Conservation (phyloP, 2,329 filamentous ascomycete species). For the Pseudogymnoascus sp. region DNA sequence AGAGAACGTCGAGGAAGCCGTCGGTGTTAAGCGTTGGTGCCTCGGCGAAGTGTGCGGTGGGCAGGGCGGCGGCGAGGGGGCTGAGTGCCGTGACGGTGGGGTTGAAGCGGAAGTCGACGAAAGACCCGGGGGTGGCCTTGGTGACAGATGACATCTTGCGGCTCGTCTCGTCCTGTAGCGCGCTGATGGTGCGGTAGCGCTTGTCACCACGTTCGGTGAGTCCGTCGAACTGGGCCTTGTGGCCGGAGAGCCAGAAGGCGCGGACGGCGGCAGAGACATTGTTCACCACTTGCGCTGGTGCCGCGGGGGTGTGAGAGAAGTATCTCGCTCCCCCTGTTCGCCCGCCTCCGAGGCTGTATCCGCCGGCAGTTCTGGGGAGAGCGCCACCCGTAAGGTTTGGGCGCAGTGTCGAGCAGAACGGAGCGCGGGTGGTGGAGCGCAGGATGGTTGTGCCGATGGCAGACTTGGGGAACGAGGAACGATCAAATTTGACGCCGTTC, state of each 20-base stretch:
- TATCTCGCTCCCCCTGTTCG: constrained; percentile 66
- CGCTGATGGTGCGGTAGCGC: constrained; percentile 68
- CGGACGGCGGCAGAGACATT: constrained; percentile 92
- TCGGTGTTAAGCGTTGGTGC: constrained; percentile 65
- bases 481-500: constrained; percentile 37
- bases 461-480: constrained; percentile 46
- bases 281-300: constrained; percentile 82
- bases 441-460: constrained; percentile 46
- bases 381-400: constrained; percentile 88
- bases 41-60: constrained; percentile 34
- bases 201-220: constrained; percentile 64
- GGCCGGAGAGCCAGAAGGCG: constrained; percentile 84
- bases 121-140: constrained; percentile 59
- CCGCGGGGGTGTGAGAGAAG: constrained; percentile 81
- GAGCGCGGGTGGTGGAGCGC: constrained; percentile 64
- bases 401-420: constrained; percentile 80
- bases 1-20: constrained; percentile 75
- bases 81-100: constrained; percentile 86
- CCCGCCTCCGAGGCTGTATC: constrained; percentile 70
- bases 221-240: constrained; percentile 82
- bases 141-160: constrained; percentile 55
- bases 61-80: constrained; percentile 51
- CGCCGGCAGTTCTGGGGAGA: constrained; percentile 74
- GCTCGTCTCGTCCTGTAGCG: constrained; percentile 62
- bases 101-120: constrained; percentile 78